These are phyloP conservation scores for Ramularia endophylla DNA, from an alignment of 2,329 filamentous ascomycete species.

Conservation along the genomic window DNA sequence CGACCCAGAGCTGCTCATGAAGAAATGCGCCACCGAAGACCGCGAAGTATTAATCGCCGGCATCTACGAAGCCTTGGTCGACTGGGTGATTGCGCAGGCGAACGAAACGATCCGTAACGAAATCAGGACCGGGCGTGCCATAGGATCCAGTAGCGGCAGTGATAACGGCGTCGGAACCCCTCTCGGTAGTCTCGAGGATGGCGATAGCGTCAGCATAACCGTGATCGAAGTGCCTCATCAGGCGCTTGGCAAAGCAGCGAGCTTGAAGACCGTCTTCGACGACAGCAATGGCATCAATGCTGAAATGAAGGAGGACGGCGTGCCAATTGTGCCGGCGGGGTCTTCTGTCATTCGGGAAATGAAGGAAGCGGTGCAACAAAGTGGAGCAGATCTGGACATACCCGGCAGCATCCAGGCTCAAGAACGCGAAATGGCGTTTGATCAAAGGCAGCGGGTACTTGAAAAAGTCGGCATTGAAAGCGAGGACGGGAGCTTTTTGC, in stretches of 20 bases:
- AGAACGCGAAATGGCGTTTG: constrained; percentile 70
- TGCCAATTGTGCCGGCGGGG: constrained; percentile 67
- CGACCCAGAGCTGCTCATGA: constrained; percentile 73
- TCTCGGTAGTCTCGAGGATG: constrained; percentile 57
- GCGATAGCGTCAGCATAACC: constrained; percentile 82
- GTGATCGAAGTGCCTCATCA: constrained; percentile 80
- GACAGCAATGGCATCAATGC: constrained; percentile 88
- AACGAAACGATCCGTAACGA: constrained; percentile 78
- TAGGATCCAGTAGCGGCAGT: constrained; percentile 62
- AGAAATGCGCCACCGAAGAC: constrained; percentile 77
- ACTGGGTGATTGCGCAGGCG: constrained; percentile 87
- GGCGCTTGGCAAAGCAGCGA: constrained; percentile 76
- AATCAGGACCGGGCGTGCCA: constrained; percentile 59
- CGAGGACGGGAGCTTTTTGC: constrained; percentile 76
- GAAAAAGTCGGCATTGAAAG: constrained; percentile 82
- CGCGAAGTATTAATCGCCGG: constrained; percentile 75
- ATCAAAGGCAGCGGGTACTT: constrained; percentile 74
- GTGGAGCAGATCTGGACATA: constrained; percentile 73
- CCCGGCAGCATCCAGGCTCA: constrained; percentile 60
- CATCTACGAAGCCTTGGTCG: constrained; percentile 88
- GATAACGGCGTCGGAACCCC: constrained; percentile 56
- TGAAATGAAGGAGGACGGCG: constrained; percentile 94
- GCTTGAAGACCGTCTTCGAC: constrained; percentile 86
- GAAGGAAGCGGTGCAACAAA: constrained; percentile 71
- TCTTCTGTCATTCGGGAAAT: constrained; percentile 83